Base-by-base conservation (phyloP, 139 green algal species). In the Penium margaritaceum region DNA sequence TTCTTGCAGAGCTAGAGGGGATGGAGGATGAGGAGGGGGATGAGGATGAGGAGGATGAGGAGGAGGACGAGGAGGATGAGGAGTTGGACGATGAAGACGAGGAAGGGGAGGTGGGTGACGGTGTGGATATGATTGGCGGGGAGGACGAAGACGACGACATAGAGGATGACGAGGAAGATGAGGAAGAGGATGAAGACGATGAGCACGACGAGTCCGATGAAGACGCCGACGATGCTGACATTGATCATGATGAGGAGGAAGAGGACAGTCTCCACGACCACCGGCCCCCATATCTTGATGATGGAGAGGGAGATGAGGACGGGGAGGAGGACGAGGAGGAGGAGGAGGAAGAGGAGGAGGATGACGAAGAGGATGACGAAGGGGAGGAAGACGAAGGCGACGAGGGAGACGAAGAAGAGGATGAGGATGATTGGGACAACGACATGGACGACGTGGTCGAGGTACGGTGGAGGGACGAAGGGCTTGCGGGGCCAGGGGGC, bases 121-220 rank as follows among this genome's bases (percentile, higher is more conserved):
- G 72, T 6, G 64, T 72, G 14, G 46, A 27, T 17, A n/a, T n/a
- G n/a, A n/a, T n/a, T n/a, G n/a, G n/a, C n/a, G n/a, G n/a, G n/a
- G n/a, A n/a, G n/a, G n/a, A n/a, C n/a, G n/a, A n/a, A n/a, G n/a
- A n/a, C n/a, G n/a, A n/a, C n/a, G n/a, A n/a, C n/a, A n/a, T n/a
- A n/a, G n/a, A n/a, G n/a, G n/a, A n/a, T n/a, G n/a, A n/a, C n/a
- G n/a, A n/a, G n/a, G n/a, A n/a, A n/a, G n/a, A n/a, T n/a, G n/a
- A n/a, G n/a, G n/a, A 69, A 9, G 77, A 77, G 21, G 70, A 79
- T 3, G 72, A 76, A 21, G 60, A 60, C 60, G 64, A 83, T n/a
- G 64, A 84, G 15, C 75, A 76, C 5, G 72, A 77, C 33, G 74
- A 80, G 36, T 78, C 84, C n/a, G 81, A 80, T 9, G 76, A 83